Conservation (phyloP, 306 rosid genomes). For the Prinsepia uniflora region DNA sequence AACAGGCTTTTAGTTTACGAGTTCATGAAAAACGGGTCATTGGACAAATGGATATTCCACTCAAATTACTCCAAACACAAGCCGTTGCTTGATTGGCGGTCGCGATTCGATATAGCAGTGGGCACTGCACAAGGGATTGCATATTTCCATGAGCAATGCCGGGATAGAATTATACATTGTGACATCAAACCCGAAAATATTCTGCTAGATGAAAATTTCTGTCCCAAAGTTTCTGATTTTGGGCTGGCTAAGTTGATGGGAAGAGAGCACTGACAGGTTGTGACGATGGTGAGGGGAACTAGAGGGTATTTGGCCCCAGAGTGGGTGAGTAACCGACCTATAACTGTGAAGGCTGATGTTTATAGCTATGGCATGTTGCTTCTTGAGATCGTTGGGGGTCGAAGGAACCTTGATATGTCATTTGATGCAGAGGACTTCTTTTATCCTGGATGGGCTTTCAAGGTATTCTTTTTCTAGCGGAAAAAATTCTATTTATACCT, state of each 20-base stretch:
- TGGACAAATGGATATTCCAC: slow-evolving; percentile 90
- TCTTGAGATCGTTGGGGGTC: slow-evolving; percentile 85
- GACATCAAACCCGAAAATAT: slow-evolving; percentile 94
- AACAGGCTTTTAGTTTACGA: slow-evolving; percentile 87
- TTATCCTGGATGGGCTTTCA: slow-evolving; percentile 94
- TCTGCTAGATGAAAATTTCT: slow-evolving; percentile 71
- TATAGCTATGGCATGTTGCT: slow-evolving; percentile 96
- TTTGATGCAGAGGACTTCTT: slow-evolving; percentile 79
- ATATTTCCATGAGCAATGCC: slow-evolving; percentile 90
- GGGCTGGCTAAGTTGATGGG: slow-evolving; percentile 95
- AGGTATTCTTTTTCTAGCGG: slow-evolving; percentile 40
- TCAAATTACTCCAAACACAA: slow-evolving; percentile 43
- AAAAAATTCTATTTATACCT: neutral
- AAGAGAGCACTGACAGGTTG: slow-evolving; percentile 90
- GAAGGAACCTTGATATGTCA: slow-evolving; percentile 91
- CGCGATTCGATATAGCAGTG: slow-evolving; percentile 65
- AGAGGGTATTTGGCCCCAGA: slow-evolving; percentile 98
- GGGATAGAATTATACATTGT: slow-evolving; percentile 82
- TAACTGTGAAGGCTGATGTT: slow-evolving; percentile 93
- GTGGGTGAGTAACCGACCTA: slow-evolving; percentile 92
- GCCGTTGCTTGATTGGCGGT: slow-evolving; percentile 57
- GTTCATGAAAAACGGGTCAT: slow-evolving; percentile 85
- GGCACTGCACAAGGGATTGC: slow-evolving; percentile 89
- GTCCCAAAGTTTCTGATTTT: slow-evolving; percentile 91
- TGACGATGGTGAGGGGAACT: slow-evolving; percentile 94